A percentile compares a stretch with the other conserved stretches of the same genome.
Evolutionary conservation across 345 rosid genomes (phyloP).

Genomic region (Salix viminalis): DNA sequence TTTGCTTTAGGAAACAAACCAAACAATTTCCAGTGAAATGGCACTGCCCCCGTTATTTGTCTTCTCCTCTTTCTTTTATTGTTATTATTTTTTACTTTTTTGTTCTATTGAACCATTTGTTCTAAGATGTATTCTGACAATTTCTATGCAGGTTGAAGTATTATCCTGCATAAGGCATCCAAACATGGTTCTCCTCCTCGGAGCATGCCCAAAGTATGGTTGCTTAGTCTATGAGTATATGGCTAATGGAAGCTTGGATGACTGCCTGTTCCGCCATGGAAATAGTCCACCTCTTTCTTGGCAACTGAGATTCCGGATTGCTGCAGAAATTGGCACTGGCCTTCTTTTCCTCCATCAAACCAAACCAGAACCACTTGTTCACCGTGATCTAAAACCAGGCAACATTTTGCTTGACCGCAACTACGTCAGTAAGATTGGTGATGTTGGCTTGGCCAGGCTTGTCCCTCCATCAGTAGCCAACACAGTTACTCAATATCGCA

Average conservation of each 20-base stretch:
- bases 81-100: background rate
- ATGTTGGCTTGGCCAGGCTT: constrained; percentile 88
- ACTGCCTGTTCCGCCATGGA: constrained; percentile 52
- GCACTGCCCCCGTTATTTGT: background rate
- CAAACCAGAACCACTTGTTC: constrained; percentile 93
- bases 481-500: constrained; percentile 63
- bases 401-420: constrained; percentile 77
- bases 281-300: constrained; percentile 59
- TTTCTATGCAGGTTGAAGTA: constrained; percentile 57
- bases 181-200: constrained; percentile 92
- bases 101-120: background rate
- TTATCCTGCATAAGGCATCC: constrained; percentile 79
- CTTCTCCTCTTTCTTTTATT: background rate
- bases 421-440: constrained; percentile 87
- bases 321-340: constrained; percentile 79
- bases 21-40: background rate
- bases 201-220: constrained; percentile 86
- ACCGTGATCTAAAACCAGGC: constrained; percentile 86
- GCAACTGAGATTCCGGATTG: constrained; percentile 66
- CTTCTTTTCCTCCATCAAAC: constrained; percentile 87
- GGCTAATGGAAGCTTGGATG: constrained; percentile 93
- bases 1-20: background rate
- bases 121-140: background rate
- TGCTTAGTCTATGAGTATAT: constrained; percentile 85
- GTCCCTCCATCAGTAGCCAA: constrained; percentile 78